Evolutionary conservation across 2,329 filamentous ascomycete species (phyloP), one percentile per base, ranked within the genome.

Genomic region (Cladosporium cucumerinum): DNA sequence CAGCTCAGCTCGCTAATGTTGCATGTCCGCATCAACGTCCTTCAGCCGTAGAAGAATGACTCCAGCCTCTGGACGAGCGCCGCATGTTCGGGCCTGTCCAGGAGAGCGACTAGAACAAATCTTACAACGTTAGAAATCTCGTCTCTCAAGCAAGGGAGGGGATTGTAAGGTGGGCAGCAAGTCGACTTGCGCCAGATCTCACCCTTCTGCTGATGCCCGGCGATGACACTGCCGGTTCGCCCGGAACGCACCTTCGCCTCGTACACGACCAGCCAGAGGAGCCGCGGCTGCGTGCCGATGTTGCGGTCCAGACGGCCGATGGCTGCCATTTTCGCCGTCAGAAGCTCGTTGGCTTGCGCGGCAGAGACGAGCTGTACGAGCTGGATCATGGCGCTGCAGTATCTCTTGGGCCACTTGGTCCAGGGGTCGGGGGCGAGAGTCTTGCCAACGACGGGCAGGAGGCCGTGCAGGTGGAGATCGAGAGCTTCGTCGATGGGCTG

Each of bases 401-500:
- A 61, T 3, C 39, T 10, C 11, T 25, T 11, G 14, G 43, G 18
- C 58, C 58, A 61, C n/a, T 36, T 18, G 1, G 21, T 16, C 30
- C 30, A 57, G 26, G 54, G 25, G 32, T 39, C 8, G 21, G 4
- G 10, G 16, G 32, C 14, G 32, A 57, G 32, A 23, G n/a, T 25
- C 2, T 25, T 57, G 51, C 54, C 3, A 4, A n/a, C 16, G 43
- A 49, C n/a, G n/a, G 26, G 7, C 43, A 49, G 43, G 16, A n/a
- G 34, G 16, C 57, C 39, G 58, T 61, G 58, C 6, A 61, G 26
- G 58, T 61, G 58, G 12, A 51, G 43, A 10, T 52, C 46, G 18
- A 61, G 46, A 14, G 58, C 58, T 21, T 49, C 43, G 28, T 49
- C 46, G 46, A 51, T 49, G 43, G 43, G 58, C 18, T 61, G n/a